Percentiles rank a stretch among this genome's conserved stretches.
These are phyloP conservation scores for Pyrenochaeta sp. DNA, from an alignment of 2,329 filamentous ascomycete species.

Conservation along the genomic window DNA sequence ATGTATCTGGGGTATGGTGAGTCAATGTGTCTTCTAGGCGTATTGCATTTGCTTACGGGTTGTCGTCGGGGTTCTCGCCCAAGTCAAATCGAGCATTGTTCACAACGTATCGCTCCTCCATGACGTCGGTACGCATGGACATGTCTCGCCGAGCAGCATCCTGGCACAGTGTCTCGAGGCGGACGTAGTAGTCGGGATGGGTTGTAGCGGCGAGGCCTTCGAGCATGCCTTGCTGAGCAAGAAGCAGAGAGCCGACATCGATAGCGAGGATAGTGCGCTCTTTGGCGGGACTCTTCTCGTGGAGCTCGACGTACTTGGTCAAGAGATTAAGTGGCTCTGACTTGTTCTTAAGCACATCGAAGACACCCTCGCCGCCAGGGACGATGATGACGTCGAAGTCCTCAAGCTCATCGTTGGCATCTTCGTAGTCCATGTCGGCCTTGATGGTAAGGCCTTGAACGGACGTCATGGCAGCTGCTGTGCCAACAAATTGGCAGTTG, in stretches of 20 bases:
- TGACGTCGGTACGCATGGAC: slow-evolving; percentile 80
- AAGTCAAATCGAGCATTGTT: slow-evolving; percentile 91
- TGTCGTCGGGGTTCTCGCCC: slow-evolving; percentile 79
- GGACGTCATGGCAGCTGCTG: slow-evolving; percentile 58
- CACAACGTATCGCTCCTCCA: slow-evolving; percentile 87
- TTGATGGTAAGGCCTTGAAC: slow-evolving; percentile 73
- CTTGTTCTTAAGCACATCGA: slow-evolving; percentile 72
- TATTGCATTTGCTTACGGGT: slow-evolving; percentile 49
- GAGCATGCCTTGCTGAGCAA: slow-evolving; percentile 79
- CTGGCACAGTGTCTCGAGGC: slow-evolving; percentile 82
- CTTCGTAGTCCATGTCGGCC: slow-evolving; percentile 79
- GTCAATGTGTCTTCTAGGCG: neutral
- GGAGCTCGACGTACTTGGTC: slow-evolving; percentile 78
- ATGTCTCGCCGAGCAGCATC: slow-evolving; percentile 74
- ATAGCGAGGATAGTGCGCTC: slow-evolving; percentile 84
- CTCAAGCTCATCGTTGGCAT: slow-evolving; percentile 75
- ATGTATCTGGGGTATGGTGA: slow-evolving; percentile 81
- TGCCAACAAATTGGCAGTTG: slow-evolving; percentile 61
- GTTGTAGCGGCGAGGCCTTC: slow-evolving; percentile 82
- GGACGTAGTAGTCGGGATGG: slow-evolving; percentile 81
- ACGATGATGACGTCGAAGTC: slow-evolving; percentile 84
- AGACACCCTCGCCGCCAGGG: slow-evolving; percentile 72
- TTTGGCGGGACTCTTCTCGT: slow-evolving; percentile 78
- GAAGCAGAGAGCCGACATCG: slow-evolving; percentile 80
- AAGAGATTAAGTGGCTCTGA: slow-evolving; percentile 70